These are phyloP conservation scores for Paraphoma sp. DNA, from an alignment of 2,329 filamentous ascomycete species.

Conservation along the genomic window DNA sequence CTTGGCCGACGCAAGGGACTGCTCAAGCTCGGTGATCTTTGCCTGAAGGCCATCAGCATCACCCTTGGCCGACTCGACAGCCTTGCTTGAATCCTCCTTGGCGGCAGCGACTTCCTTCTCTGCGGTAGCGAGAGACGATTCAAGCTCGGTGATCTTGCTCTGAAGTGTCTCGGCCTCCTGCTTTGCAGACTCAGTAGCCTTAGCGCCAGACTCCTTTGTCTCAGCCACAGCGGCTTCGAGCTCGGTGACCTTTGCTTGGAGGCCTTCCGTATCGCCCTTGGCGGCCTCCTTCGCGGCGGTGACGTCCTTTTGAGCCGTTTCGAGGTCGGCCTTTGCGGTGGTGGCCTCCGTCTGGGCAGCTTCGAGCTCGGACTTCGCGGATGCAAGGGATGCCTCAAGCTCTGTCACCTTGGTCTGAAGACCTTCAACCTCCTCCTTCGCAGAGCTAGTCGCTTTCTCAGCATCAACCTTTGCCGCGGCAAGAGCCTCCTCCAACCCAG, in stretches of 20 bases:
- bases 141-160: slow-evolving; percentile 25
- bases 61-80: slow-evolving; percentile 22
- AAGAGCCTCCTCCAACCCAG: slow-evolving; percentile 25
- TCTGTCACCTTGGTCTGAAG: slow-evolving; percentile 26
- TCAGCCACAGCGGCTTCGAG: slow-evolving; percentile 7
- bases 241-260: slow-evolving; percentile 14
- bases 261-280: slow-evolving; percentile 15
- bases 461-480: slow-evolving; percentile 17
- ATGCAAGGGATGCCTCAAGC: slow-evolving; percentile 25
- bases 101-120: slow-evolving; percentile 19
- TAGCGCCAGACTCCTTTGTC: slow-evolving; percentile 12
- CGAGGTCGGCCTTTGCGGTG: slow-evolving; percentile 20
- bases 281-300: slow-evolving; percentile 16
- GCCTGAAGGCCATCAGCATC: slow-evolving; percentile 20
- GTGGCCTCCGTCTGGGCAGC: slow-evolving; percentile 7
- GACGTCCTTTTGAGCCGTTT: slow-evolving; percentile 16
- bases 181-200: slow-evolving; percentile 23
- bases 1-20: slow-evolving; percentile 18
- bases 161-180: slow-evolving; percentile 18
- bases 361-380: slow-evolving; percentile 23
- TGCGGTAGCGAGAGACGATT: slow-evolving; percentile 18
- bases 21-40: slow-evolving; percentile 28
- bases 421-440: slow-evolving; percentile 17
- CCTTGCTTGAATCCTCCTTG: slow-evolving; percentile 25
- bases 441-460: slow-evolving; percentile 13